Conservation (phyloP, 1,284 basidiomycete genomes). For the Cerioporus squamosus region DNA sequence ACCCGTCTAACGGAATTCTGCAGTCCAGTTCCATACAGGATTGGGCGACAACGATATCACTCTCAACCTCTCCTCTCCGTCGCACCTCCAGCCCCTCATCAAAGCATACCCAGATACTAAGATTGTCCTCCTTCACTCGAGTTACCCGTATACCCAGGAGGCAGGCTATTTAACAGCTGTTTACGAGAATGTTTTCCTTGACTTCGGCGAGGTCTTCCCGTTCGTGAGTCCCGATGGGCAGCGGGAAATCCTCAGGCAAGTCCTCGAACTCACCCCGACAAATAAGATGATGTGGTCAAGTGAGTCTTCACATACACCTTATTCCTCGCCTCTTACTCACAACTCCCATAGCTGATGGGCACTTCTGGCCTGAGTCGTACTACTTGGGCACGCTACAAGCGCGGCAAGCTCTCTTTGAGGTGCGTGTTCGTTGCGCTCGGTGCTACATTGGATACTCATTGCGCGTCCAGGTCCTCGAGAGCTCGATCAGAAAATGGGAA, state of each 20-base stretch:
- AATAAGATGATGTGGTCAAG: constrained; percentile 83
- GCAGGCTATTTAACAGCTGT: constrained; percentile 74
- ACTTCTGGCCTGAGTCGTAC: constrained; percentile 79
- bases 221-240: constrained; percentile 67
- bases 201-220: constrained; percentile 82
- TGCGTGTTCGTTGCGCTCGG: constrained; percentile 28
- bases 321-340: background rate
- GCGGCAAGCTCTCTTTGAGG: constrained; percentile 62
- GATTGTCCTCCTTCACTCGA: constrained; percentile 72
- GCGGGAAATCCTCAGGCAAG: constrained; percentile 56
- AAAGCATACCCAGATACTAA: constrained; percentile 59
- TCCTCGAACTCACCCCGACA: constrained; percentile 72
- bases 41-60: constrained; percentile 75
- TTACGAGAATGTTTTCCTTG: constrained; percentile 75
- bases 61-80: constrained; percentile 62
- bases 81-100: constrained; percentile 70
- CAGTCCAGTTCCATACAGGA: constrained; percentile 84
- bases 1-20: background rate
- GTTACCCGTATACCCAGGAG: constrained; percentile 76
- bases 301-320: constrained; percentile 35
- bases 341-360: constrained; percentile 61
- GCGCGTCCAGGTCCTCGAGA: constrained; percentile 50
- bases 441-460: background rate
- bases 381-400: constrained; percentile 70
- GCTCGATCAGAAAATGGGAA: constrained; percentile 47